phyloP scores from a whole-genome alignment of 768 basidiomycete genomes.

The Mycena vulgaris region DNA sequence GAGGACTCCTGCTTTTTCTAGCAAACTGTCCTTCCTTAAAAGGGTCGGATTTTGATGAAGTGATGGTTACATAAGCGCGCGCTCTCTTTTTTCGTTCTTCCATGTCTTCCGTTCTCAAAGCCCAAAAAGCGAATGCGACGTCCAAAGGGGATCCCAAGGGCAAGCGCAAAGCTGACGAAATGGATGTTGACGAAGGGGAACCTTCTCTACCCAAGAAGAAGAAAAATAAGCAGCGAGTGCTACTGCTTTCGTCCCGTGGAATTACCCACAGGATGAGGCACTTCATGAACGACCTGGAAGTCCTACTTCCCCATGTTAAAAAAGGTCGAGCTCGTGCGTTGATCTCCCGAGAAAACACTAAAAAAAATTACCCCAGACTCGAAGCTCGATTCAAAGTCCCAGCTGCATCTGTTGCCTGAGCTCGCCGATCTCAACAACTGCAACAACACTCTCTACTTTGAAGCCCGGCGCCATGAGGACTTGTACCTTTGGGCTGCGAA shows the following conservation, averaged over 20 bases:
- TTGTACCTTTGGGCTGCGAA: conserved; percentile 97
- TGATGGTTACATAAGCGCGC: conserved; percentile 23
- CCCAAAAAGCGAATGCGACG: conserved; percentile 69
- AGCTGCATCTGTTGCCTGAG: conserved; percentile 93
- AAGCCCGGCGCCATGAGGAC: conserved; percentile 95
- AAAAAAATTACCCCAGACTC: conserved; percentile 73
- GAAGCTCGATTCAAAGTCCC: conserved; percentile 97
- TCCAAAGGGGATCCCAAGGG: conserved; percentile 62
- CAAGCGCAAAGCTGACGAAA: conserved; percentile 75
- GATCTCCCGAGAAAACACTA: neutral
- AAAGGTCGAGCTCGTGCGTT: conserved; percentile 74
- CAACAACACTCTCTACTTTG: conserved; percentile 98
- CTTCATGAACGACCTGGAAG: conserved; percentile 95
- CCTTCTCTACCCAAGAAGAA: conserved; percentile 63
- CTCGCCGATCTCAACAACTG: conserved; percentile 98
- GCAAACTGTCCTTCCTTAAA: too few relatives aligned
- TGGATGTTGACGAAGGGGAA: conserved; percentile 64
- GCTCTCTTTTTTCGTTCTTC: conserved; percentile 20
- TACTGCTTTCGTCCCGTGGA: conserved; percentile 93
- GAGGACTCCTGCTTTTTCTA: too few relatives aligned
- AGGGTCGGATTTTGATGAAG: too few relatives aligned
- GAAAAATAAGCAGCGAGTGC: conserved; percentile 95
- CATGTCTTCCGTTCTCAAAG: conserved; percentile 80
- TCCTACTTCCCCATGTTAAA: conserved; percentile 93
- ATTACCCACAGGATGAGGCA: conserved; percentile 98